Conservation (phyloP, 1,284 basidiomycete genomes). For the Cryptococcus depauperatus region DNA sequence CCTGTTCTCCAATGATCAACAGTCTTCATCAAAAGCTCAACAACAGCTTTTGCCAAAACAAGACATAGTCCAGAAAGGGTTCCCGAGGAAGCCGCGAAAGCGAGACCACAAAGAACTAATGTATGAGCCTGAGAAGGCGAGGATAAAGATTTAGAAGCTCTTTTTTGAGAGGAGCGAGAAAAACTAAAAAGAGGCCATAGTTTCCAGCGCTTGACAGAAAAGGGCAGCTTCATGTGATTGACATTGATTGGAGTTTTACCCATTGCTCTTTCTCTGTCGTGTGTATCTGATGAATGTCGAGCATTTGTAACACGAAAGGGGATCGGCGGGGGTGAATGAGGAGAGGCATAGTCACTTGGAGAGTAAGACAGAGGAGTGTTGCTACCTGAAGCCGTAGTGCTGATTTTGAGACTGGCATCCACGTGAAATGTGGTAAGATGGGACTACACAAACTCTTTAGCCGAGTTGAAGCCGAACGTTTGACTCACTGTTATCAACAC, state of each 20-base stretch:
- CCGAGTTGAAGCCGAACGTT: too few species aligned
- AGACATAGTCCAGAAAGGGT: conserved; percentile 91
- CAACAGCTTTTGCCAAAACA: conserved; percentile 86
- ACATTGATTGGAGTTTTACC: neutral
- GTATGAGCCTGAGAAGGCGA: conserved; percentile 47
- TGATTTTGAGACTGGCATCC: neutral
- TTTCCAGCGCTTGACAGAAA: neutral
- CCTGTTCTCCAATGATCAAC: conserved; percentile 47
- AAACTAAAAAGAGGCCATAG: neutral
- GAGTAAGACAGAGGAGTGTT: conserved; percentile 18
- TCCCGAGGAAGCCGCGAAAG: conserved; percentile 81
- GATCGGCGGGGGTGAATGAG: conserved; percentile 24
- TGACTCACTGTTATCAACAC: conserved; percentile 58
- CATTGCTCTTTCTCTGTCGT: neutral
- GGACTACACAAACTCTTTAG: neutral
- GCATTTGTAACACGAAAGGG: conserved; percentile 22
- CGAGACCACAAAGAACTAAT: conserved; percentile 65
- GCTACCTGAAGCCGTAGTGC: neutral
- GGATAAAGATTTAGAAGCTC: neutral
- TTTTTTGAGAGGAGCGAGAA: neutral
- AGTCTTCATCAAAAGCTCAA: conserved; percentile 79
- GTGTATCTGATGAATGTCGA: conserved; percentile 9
- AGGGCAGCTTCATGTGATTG: neutral
- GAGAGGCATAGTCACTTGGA: conserved; percentile 34
- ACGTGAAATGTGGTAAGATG: neutral